Evolutionary conservation across 2,329 filamentous ascomycete genomes (phyloP), one percentile per base, ranked within the genome.

Genomic region (Aspergillus aculeatinus): DNA sequence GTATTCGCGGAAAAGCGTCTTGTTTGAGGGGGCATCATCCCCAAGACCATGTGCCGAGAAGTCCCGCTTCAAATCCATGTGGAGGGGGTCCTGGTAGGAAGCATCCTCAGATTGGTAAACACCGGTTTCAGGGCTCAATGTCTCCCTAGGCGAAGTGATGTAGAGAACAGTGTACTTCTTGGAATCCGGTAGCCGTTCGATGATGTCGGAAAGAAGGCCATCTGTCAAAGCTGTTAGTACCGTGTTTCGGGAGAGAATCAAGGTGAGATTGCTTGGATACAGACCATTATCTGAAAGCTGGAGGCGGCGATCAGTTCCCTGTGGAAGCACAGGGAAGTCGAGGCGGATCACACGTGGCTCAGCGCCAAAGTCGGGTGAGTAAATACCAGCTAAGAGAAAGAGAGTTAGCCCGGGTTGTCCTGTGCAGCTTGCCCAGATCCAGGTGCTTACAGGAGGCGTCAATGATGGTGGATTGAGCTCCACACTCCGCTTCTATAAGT

Each of bases 1-100:
- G 76, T 99, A 99, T 76, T 90, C 92, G 77, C 96, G 90, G 70
- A 99, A 98, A 48, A 81, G 64, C 27, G 80, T 77, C 39, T 71
- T 70, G 44, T 73, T 74, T 29, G 67, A 65, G 23, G 60, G 70
- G 60, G 84, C 81, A 16, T 72, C 70, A 19, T 77, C 76, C 58
- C 75, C 60, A 31, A 65, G 64, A 11, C 58, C 55, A 48, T 72
- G 64, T 5, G 72, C 65, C 53, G 68, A 72, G 59, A 82, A 75
- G 66, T 86, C 82, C 66, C 92, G 85, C 84, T 91, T 95, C 65
- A 95, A 77, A 63, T 94, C 90, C 73, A 87, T 85, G 68, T 90
- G 89, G 53, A 89, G 71, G 12, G 83, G 76, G 54, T 87, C 83
- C 57, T 83, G 79, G 69, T 71, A 71, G n/a, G 62, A 65, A 3